phyloP scores from a whole-genome alignment of 352 stramenopile species.

The Globisporangium irregulare region DNA sequence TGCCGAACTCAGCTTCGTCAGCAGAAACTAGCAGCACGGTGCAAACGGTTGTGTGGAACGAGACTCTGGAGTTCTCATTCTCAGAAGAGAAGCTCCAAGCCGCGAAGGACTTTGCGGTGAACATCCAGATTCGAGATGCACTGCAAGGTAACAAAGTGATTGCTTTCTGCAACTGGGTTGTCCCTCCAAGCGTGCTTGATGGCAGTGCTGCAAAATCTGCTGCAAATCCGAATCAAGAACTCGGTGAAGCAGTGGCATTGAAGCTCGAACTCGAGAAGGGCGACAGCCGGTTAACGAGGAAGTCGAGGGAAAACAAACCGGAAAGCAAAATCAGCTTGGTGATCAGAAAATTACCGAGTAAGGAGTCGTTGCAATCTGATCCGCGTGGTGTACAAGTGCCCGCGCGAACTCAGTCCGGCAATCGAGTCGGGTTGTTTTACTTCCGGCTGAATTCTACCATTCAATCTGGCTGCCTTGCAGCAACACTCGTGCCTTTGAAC shows the following conservation, averaged over 20 bases:
- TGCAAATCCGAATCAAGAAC: neutral
- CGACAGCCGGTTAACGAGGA: neutral
- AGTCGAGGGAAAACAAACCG: constrained; percentile 3
- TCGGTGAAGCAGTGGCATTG: neutral
- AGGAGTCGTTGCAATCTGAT: neutral
- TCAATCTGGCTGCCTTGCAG: neutral
- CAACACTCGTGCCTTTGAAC: neutral
- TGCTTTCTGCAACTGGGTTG: constrained; percentile 29
- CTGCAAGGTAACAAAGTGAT: constrained; percentile 17
- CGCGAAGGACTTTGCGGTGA: constrained; percentile 12
- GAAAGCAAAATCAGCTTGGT: constrained; percentile 3
- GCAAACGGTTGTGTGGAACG: constrained; percentile 17
- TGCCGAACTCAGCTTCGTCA: constrained; percentile 11
- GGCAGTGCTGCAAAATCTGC: too few relatives aligned
- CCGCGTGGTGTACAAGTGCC: neutral
- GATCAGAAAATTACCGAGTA: neutral
- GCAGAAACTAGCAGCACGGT: neutral
- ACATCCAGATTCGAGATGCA: constrained; percentile 22
- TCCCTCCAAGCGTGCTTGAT: constrained; percentile 22
- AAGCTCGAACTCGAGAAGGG: constrained; percentile 6
- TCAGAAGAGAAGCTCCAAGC: constrained; percentile 3
- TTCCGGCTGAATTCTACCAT: constrained; percentile 1
- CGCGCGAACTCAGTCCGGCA: neutral
- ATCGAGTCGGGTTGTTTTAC: constrained; percentile 7
- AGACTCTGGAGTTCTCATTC: constrained; percentile 14